These are phyloP conservation scores for Polytolypa hystricis DNA, from an alignment of 2,329 filamentous ascomycete species.

Conservation along the genomic window DNA sequence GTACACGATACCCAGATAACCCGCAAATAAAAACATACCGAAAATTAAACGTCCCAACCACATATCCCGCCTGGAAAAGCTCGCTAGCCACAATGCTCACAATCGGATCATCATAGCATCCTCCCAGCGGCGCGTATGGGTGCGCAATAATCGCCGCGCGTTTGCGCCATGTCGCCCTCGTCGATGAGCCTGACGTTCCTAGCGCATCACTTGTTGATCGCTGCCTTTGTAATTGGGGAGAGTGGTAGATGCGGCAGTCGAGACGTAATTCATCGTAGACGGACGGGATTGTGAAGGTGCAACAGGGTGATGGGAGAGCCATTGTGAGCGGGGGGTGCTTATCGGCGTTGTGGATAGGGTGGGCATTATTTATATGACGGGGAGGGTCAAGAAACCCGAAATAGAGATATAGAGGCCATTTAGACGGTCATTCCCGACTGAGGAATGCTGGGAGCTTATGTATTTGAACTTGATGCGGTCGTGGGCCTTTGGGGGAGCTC, in stretches of 20 bases:
- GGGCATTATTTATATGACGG: neutral
- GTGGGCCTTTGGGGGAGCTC: too few species aligned
- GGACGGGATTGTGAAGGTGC: constrained; percentile 68
- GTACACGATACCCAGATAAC: neutral
- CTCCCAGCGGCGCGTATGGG: constrained; percentile 81
- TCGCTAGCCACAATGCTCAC: constrained; percentile 55
- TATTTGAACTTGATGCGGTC: too few species aligned
- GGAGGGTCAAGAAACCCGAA: too few species aligned
- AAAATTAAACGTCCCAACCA: constrained; percentile 88
- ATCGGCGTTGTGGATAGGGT: neutral
- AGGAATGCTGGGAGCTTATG: too few species aligned
- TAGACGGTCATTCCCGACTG: too few species aligned
- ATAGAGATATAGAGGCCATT: too few species aligned
- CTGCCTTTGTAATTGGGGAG: constrained; percentile 24
- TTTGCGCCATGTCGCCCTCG: constrained; percentile 10
- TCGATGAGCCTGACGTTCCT: too few species aligned
- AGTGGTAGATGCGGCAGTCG: constrained; percentile 75
- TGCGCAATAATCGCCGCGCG: constrained; percentile 64
- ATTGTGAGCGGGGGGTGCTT: constrained; percentile 33
- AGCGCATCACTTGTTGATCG: too few species aligned
- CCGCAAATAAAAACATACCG: constrained; percentile 50
- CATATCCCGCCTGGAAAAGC: constrained; percentile 57
- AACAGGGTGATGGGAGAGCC: constrained; percentile 20
- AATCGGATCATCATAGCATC: constrained; percentile 70
- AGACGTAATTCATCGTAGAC: constrained; percentile 66